Conservation (phyloP, 306 rosid species). For the Chamaecrista fasciculata region DNA sequence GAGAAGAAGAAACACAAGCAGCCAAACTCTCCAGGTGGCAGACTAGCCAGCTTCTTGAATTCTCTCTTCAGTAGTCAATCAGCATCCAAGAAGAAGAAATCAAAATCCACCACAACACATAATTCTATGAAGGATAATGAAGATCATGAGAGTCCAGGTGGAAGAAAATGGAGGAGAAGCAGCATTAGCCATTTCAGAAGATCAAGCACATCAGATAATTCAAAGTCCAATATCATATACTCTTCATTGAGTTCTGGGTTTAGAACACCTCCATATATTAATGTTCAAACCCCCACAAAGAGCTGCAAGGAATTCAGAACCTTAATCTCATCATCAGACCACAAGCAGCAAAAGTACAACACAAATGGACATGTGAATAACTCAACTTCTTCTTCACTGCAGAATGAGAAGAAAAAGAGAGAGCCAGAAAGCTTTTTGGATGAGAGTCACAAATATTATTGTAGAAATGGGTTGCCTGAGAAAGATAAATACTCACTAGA, state of each 20-base stretch:
- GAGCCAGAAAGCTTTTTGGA: conserved; percentile 41
- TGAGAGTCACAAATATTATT: conserved; percentile 34
- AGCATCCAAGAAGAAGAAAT: conserved; percentile 79
- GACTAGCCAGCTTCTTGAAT: conserved; percentile 85
- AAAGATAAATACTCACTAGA: conserved; percentile 39
- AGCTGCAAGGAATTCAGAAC: conserved; percentile 64
- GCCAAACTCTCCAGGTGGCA: conserved; percentile 95
- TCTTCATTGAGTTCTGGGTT: conserved; percentile 78
- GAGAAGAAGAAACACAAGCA: conserved; percentile 81
- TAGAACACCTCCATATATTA: conserved; percentile 73
- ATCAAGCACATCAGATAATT: conserved; percentile 55
- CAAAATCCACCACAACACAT: conserved; percentile 58
- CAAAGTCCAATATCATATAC: conserved; percentile 53
- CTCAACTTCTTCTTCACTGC: conserved; percentile 30
- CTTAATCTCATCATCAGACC: conserved; percentile 59
- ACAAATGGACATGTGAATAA: conserved; percentile 34
- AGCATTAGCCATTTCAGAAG: conserved; percentile 93
- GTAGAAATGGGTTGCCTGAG: conserved; percentile 33
- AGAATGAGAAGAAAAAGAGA: conserved; percentile 50
- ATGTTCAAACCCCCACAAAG: conserved; percentile 68
- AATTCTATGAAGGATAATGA: conserved; percentile 80
- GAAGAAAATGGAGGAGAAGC: conserved; percentile 71
- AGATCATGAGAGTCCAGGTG: conserved; percentile 55
- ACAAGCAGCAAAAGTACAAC: conserved; percentile 44
- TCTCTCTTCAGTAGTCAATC: conserved; percentile 88